phyloP scores from a whole-genome alignment of 2,329 filamentous ascomycete genomes.

The Fusarium sp. region DNA sequence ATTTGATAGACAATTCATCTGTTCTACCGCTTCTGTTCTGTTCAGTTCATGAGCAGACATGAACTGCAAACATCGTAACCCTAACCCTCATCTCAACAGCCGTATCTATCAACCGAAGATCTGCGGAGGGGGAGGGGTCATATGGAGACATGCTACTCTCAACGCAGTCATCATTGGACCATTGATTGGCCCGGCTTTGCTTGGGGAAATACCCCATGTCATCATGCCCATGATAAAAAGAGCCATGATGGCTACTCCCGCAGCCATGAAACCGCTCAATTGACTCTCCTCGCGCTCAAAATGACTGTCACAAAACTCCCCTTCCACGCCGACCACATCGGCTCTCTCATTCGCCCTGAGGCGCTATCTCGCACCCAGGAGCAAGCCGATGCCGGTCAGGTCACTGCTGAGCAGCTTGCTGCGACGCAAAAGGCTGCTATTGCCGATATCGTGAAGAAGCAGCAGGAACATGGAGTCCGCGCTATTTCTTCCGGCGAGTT shows the following conservation, averaged over 20 bases:
- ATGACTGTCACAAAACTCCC: slow-evolving; percentile 55
- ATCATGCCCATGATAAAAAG: slow-evolving; percentile 40
- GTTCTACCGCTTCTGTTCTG: background rate
- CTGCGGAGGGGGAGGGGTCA: slow-evolving; percentile 43
- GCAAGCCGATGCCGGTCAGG: slow-evolving; percentile 62
- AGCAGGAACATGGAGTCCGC: slow-evolving; percentile 71
- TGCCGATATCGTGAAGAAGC: slow-evolving; percentile 72
- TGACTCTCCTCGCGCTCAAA: slow-evolving; percentile 7
- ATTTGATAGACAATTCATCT: too few species aligned
- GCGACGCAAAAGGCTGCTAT: slow-evolving; percentile 72
- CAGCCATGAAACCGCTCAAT: slow-evolving; percentile 9
- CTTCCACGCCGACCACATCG: slow-evolving; percentile 79
- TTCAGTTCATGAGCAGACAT: slow-evolving; percentile 4
- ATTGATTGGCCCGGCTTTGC: slow-evolving; percentile 9
- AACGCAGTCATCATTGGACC: slow-evolving; percentile 40
- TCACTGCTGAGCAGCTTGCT: slow-evolving; percentile 58
- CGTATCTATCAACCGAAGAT: slow-evolving; percentile 45
- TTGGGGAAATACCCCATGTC: slow-evolving; percentile 31
- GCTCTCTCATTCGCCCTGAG: slow-evolving; percentile 75
- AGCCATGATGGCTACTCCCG: slow-evolving; percentile 24
- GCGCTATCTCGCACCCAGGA: slow-evolving; percentile 66
- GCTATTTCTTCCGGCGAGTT: slow-evolving; percentile 79
- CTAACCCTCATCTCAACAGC: slow-evolving; percentile 41
- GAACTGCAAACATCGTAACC: background rate
- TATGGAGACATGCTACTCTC: slow-evolving; percentile 32